phyloP scores from a whole-genome alignment of 2,329 filamentous ascomycete species.

The Aspergillus neotritici region DNA sequence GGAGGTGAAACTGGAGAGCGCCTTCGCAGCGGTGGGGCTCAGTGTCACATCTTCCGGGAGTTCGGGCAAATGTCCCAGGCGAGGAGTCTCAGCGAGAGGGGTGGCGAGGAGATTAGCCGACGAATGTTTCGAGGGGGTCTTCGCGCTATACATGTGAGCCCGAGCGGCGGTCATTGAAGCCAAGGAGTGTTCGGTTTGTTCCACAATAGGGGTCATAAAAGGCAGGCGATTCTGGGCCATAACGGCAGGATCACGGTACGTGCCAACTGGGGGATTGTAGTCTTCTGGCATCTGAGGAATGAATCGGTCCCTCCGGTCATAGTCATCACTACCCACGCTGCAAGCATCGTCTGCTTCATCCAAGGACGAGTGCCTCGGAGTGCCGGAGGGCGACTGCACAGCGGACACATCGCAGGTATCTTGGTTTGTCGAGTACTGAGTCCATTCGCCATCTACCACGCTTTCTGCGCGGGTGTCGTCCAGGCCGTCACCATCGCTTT shows the following conservation, averaged over 20 bases:
- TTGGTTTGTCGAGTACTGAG: conserved; percentile 72
- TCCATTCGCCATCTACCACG: conserved; percentile 68
- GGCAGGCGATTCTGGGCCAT: conserved; percentile 85
- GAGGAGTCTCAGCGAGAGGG: conserved; percentile 61
- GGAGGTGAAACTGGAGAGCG: conserved; percentile 20
- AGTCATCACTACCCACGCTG: conserved; percentile 21
- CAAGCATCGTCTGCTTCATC: conserved; percentile 15
- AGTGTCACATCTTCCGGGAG: conserved; percentile 31
- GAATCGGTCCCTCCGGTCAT: conserved; percentile 39
- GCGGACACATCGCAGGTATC: conserved; percentile 52
- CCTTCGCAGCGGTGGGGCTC: conserved; percentile 36
- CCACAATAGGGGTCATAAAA: conserved; percentile 98
- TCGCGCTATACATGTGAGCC: conserved; percentile 59
- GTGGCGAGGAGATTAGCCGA: conserved; percentile 55
- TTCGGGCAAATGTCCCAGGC: conserved; percentile 39
- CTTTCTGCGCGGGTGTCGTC: conserved; percentile 48
- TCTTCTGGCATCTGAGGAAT: conserved; percentile 73
- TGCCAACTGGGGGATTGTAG: conserved; percentile 70
- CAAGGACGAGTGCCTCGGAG: conserved; percentile 13
- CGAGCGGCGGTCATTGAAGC: conserved; percentile 52
- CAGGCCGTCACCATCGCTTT: conserved; percentile 42
- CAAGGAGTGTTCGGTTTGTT: conserved; percentile 85
- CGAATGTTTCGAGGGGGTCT: conserved; percentile 66
- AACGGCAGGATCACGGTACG: conserved; percentile 73
- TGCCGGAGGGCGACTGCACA: conserved; percentile 18